These are phyloP conservation scores for Cyberlindnera galapagoensis DNA, from an alignment of 805 yeast genomes.

Conservation along the genomic window DNA sequence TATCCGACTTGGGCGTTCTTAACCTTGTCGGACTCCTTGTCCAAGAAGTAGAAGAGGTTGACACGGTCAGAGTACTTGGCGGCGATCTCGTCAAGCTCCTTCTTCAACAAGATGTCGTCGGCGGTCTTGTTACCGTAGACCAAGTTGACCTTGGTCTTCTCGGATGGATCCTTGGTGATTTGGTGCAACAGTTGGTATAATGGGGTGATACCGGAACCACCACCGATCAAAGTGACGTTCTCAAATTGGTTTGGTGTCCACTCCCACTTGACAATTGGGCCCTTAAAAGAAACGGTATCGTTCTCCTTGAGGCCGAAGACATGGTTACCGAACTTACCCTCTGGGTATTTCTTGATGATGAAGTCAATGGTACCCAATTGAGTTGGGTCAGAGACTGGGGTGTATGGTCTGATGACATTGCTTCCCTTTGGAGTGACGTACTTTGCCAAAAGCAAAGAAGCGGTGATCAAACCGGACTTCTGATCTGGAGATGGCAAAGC, in stretches of 20 bases:
- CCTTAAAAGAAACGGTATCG: conserved; percentile 87
- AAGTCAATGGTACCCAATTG: conserved; percentile 71
- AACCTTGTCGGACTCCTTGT: conserved; percentile 38
- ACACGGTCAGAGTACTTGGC: conserved; percentile 71
- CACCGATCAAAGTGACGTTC: conserved; percentile 79
- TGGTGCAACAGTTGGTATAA: conserved; percentile 79
- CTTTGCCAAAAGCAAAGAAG: conserved; percentile 78
- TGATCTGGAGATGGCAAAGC: conserved; percentile 61
- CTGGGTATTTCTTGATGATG: conserved; percentile 76
- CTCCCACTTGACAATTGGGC: conserved; percentile 88
- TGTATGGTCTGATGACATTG: conserved; percentile 71
- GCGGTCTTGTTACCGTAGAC: conserved; percentile 74
- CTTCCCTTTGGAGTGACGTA: conserved; percentile 77
- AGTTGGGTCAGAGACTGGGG: conserved; percentile 73
- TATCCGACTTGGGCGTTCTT: conserved; percentile 57
- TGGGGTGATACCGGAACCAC: conserved; percentile 97
- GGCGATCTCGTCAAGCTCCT: conserved; percentile 67
- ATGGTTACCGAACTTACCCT: conserved; percentile 79
- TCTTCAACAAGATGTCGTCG: conserved; percentile 74
- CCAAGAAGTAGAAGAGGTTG: conserved; percentile 72
- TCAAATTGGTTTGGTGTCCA: conserved; percentile 84
- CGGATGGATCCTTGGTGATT: conserved; percentile 72
- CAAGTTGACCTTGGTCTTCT: conserved; percentile 82
- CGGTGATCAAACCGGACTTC: conserved; percentile 69
- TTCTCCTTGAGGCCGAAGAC: conserved; percentile 61